A percentile compares a stretch with the other conserved stretches of the same genome.
These are phyloP conservation scores for Pyrus hybrid DNA, from an alignment of 331 rosid genomes.

Conservation along the genomic window DNA sequence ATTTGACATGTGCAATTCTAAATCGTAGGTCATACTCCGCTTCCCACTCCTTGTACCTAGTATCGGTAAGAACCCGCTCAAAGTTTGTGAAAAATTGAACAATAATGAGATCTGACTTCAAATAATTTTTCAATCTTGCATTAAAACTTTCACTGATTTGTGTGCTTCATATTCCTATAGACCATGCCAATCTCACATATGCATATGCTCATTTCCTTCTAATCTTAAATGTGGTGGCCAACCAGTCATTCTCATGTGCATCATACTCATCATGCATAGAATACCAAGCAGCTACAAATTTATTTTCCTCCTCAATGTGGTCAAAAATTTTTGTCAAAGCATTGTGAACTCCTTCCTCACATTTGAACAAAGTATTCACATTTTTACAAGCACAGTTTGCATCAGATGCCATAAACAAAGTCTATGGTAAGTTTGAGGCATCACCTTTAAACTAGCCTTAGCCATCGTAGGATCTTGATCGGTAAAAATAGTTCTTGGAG, in stretches of 20 bases:
- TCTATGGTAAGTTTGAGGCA: neutral
- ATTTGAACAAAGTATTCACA: neutral
- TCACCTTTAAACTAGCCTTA: neutral
- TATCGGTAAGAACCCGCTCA: neutral
- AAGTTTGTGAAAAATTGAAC: neutral
- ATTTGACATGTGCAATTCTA: neutral
- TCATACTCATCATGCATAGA: neutral
- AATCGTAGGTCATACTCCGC: neutral
- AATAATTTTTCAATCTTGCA: neutral
- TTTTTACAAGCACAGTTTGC: neutral
- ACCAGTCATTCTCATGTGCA: neutral
- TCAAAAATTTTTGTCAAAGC: neutral
- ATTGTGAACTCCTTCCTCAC: neutral
- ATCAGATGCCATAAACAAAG: neutral
- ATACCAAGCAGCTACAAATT: neutral
- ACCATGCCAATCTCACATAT: neutral
- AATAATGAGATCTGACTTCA: neutral
- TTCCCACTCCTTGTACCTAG: neutral
- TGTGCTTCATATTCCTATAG: neutral
- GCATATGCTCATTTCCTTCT: neutral
- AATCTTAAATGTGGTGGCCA: neutral
- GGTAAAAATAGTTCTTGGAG: neutral
- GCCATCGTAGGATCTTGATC: neutral
- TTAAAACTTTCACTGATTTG: neutral
- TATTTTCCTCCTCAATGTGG: neutral